Evolutionary conservation across 2,329 filamentous ascomycete genomes (phyloP), one percentile per base, ranked within the genome.

Genomic region (Fusarium compactum): DNA sequence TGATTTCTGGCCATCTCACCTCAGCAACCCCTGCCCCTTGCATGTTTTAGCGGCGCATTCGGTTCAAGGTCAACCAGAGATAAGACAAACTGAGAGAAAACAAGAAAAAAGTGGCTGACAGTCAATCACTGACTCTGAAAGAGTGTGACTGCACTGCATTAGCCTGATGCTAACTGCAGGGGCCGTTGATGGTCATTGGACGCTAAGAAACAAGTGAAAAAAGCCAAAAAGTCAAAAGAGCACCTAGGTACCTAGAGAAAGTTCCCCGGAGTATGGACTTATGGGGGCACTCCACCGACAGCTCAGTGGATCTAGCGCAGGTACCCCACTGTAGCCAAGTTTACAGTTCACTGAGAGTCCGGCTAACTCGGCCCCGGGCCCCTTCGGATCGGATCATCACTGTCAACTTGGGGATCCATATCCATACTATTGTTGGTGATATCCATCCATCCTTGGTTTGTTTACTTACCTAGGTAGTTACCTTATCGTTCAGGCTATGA

Each of bases 131-230:
- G 27, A 24, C 58, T 40, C 58, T 64, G 58, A 57, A 57, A 57
- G 41, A 45, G 20, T 54, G 50, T 55, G 48, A 68, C 65, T 65
- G 50, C 27, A 30, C 40, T 27, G 61, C 62, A 65, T 66, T 66
- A 66, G 62, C 48, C 30, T 51, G 45, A 50, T 67, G 53, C 59
- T 67, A 51, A 69, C 65, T 69, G 53, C 65, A 68, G 59, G 65
- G 65, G 64, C 65, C 65, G 47, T 45, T 27, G 32, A 6, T 38
- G 15, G 32, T 46, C 30, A 59, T 65, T 65, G 58, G 65, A 45
- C 32, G 34, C 50, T 34, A 25, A 18, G 15, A 30, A 34, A 54
- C 32, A 38, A 24, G 41, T 24, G 25, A 32, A 52, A 24, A 40
- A 38, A 24, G 4, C n/a, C 25, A 27, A 51, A 51, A 53, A 43